These are phyloP conservation scores for Mucor saturninus DNA, from an alignment of 371 early-diverging fungal genomes.

Conservation along the genomic window DNA sequence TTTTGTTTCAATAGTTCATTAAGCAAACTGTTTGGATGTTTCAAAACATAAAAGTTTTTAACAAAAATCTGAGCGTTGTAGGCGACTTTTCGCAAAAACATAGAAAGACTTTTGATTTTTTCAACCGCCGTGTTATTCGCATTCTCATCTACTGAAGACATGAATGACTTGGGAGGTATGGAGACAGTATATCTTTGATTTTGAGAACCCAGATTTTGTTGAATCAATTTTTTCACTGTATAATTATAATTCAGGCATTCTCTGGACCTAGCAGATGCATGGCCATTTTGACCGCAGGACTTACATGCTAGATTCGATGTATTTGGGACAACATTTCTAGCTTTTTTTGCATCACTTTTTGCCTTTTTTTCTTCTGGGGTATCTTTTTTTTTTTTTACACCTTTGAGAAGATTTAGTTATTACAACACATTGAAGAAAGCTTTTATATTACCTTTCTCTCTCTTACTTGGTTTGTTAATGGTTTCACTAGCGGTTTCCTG, in stretches of 20 bases:
- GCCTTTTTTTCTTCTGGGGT: neutral
- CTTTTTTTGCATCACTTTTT: slow-evolving; percentile 3
- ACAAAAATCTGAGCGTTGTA: slow-evolving; percentile 1
- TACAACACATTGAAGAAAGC: too few species aligned
- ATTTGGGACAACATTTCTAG: neutral
- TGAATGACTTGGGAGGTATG: slow-evolving; percentile 1
- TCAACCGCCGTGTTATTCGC: neutral
- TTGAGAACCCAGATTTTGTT: neutral
- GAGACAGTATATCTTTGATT: slow-evolving; percentile 10
- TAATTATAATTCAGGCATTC: slow-evolving; percentile 5
- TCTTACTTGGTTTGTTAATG: too few species aligned
- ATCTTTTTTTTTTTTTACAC: neutral
- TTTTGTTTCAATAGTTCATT: slow-evolving; percentile 7
- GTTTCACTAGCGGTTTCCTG: too few species aligned
- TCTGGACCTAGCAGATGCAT: neutral
- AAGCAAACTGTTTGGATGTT: neutral
- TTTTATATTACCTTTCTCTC: too few species aligned
- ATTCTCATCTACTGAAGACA: neutral
- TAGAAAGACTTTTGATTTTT: neutral
- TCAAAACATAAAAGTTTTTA: neutral
- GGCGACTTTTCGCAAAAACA: slow-evolving; percentile 7
- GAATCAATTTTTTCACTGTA: slow-evolving; percentile 10
- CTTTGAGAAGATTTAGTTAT: too few species aligned
- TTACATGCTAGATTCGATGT: slow-evolving; percentile 1
- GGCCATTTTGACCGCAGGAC: slow-evolving; percentile 1